A percentile compares a stretch with the other conserved stretches of the same genome.
Evolutionary conservation across 805 yeast genomes (phyloP).

Genomic region (Nakazawaea wickerhamii): DNA sequence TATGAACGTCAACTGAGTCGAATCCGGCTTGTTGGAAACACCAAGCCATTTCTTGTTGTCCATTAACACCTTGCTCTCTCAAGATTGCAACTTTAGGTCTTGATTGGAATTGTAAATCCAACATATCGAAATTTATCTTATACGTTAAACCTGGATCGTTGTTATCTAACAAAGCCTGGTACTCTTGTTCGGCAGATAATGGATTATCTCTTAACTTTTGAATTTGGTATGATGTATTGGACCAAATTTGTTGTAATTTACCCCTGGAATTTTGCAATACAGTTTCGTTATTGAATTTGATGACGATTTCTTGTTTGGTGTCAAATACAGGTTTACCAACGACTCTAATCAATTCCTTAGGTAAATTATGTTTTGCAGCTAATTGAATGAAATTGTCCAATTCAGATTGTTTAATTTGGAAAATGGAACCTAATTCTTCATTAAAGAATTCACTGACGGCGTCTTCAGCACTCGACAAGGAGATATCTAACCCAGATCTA

Average conservation of each 20-base stretch:
- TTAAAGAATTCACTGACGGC: constrained; percentile 63
- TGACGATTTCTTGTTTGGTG: constrained; percentile 44
- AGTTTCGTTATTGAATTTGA: constrained; percentile 38
- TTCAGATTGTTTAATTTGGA: constrained; percentile 66
- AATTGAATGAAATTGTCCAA: constrained; percentile 48
- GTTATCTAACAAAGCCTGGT: constrained; percentile 66
- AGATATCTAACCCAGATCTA: constrained; percentile 72
- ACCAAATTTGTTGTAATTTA: constrained; percentile 76
- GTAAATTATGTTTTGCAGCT: constrained; percentile 54
- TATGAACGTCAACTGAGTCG: constrained; percentile 89
- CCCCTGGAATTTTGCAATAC: constrained; percentile 57
- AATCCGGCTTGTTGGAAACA: constrained; percentile 93
- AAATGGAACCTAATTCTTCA: constrained; percentile 94
- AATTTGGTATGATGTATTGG: constrained; percentile 81
- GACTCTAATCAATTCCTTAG: constrained; percentile 44
- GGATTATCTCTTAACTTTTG: constrained; percentile 96
- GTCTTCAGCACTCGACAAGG: constrained; percentile 35
- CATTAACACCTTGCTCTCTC: constrained; percentile 98
- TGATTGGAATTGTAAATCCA: constrained; percentile 40
- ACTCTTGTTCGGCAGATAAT: constrained; percentile 82
- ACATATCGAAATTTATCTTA: constrained; percentile 65
- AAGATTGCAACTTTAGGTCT: constrained; percentile 91
- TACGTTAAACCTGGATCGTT: constrained; percentile 85
- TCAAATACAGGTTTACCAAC: constrained; percentile 67
- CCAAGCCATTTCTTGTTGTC: constrained; percentile 98